Evolutionary conservation across 2,329 filamentous ascomycete species (phyloP).

Genomic region (Verticillium tricorpus): DNA sequence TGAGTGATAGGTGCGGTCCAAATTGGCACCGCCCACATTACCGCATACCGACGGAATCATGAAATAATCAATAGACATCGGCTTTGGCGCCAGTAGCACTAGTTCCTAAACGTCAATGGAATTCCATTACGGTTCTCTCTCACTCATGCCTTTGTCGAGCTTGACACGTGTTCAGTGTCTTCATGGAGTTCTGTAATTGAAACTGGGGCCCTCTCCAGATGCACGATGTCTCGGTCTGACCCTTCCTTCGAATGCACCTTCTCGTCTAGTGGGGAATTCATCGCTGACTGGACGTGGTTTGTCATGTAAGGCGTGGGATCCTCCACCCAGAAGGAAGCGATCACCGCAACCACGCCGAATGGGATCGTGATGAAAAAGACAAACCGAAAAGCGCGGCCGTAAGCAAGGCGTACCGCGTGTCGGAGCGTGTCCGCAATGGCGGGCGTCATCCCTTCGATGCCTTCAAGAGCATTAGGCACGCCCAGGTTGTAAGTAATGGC

Average conservation of each 20-base stretch:
- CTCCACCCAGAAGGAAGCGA: slow-evolving; percentile 6
- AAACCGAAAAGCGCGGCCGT: slow-evolving; percentile 10
- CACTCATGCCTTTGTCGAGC: no score
- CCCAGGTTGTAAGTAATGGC: slow-evolving; percentile 25
- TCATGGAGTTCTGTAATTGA: no score
- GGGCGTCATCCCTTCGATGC: slow-evolving; percentile 11
- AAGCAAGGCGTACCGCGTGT: slow-evolving; percentile 4
- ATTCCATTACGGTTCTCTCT: no score
- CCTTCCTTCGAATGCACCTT: neutral
- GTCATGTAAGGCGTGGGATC: slow-evolving; percentile 14
- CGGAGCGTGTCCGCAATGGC: slow-evolving; percentile 5
- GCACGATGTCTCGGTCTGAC: neutral
- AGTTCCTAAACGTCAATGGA: no score
- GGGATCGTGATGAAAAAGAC: slow-evolving; percentile 11
- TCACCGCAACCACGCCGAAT: slow-evolving; percentile 6
- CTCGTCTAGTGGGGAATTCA: neutral
- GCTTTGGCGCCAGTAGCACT: no score
- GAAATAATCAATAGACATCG: neutral
- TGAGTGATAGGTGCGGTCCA: no score
- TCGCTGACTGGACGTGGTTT: slow-evolving; percentile 11
- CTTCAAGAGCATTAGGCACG: slow-evolving; percentile 15
- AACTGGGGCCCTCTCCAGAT: neutral
- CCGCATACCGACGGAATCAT: neutral
- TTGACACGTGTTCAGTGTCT: no score
- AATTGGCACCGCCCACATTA: neutral